Conservation (phyloP, 768 basidiomycete genomes). For the Boletus sensibilis region DNA sequence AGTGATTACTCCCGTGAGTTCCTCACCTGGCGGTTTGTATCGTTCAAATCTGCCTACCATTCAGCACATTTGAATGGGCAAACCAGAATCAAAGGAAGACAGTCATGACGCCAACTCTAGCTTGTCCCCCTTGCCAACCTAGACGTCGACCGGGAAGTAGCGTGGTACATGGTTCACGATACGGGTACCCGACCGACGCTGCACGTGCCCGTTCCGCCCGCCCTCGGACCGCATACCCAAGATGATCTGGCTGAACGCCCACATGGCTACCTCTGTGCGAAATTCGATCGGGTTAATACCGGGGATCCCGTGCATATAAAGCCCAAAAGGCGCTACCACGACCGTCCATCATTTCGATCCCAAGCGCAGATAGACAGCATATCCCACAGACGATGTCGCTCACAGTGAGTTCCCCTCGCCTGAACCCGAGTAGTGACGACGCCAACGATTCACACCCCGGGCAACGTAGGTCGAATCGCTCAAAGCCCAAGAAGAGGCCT, state of each 20-base stretch:
- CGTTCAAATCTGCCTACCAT: too few species aligned
- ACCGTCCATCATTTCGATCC: not conserved
- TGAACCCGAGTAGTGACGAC: not conserved
- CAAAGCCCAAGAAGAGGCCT: conserved; percentile 25
- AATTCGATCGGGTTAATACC: not conserved
- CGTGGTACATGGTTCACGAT: too few species aligned
- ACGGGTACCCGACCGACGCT: too few species aligned
- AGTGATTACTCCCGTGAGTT: too few species aligned
- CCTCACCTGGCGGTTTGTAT: too few species aligned
- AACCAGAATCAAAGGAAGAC: too few species aligned
- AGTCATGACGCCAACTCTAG: too few species aligned
- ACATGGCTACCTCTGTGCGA: not conserved
- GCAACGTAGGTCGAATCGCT: conserved; percentile 17
- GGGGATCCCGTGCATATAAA: not conserved
- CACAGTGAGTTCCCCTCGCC: conserved; percentile 4
- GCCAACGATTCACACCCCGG: not conserved
- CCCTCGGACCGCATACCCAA: not conserved
- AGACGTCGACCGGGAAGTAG: too few species aligned
- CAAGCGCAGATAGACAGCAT: not conserved
- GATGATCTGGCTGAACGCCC: not conserved
- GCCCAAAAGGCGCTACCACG: not conserved
- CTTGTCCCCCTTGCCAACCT: too few species aligned
- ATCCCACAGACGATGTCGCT: conserved; percentile 2
- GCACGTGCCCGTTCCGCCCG: too few species aligned
- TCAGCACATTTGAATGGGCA: too few species aligned